Evolutionary conservation across 2,329 filamentous ascomycete species (phyloP), one percentile per base, ranked within the genome.

Genomic region (Fusarium succisae): DNA sequence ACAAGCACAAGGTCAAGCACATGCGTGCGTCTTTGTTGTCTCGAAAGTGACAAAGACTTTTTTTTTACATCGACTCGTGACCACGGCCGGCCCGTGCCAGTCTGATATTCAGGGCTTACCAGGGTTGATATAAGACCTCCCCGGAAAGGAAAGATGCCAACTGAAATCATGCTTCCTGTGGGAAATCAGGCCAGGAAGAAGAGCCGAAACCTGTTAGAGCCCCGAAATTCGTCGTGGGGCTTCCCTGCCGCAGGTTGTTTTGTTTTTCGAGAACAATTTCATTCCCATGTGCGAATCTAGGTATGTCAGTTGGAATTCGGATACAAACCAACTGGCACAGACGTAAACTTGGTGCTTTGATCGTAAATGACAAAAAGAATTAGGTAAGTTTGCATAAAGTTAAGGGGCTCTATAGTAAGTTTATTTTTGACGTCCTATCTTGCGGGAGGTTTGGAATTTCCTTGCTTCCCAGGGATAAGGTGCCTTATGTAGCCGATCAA

Each of bases 211-310:
- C 64, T 73, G 73, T 70, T 61, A 57, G 54, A 71, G 53, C 56
- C 28, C 75, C 75, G 75, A 77, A 70, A 77, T 77, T 76, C 60
- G 59, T 56, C 70, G 56, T 72, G 65, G 70, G 66, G 55, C 73
- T 61, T 43, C 61, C 57, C 63, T 69, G 48, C 18, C 6, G 14
- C 17, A 41, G 48, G 64, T 30, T 41, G 56, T 48, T 69, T 57
- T 57, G 55, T 57, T 57, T 57, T 69, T 69, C 64, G 64, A 69
- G 66, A 69, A 69, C 43, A 55, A 63, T 63, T 69, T 69, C 32
- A 55, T 41, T n/a, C 37, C 64, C 43, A 63, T 45, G 59, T 53
- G 64, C n/a, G 63, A 60, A 72, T 56, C 28, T 63, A 38, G 14
- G 22, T 41, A 38, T 26, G 45, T 41, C 45, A 18, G 24, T 41